A percentile compares a stretch with the other conserved stretches of the same genome.
Evolutionary conservation across 1,284 basidiomycete genomes (phyloP).

Genomic region (Pseudozyma thailandica): DNA sequence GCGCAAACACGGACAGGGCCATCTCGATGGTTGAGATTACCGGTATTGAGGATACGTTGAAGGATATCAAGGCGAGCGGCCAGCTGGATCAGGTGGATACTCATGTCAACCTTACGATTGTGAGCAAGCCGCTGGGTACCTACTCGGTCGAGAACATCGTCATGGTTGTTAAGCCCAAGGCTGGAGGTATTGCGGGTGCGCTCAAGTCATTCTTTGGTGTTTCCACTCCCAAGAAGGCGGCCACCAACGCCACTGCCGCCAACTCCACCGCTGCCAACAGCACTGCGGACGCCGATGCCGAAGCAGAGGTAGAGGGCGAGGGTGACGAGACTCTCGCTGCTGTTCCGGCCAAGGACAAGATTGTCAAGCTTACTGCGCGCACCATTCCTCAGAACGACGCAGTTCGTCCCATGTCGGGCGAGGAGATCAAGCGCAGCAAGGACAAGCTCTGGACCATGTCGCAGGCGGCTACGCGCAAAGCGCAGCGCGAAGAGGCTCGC

Average conservation of each 20-base stretch:
- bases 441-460: slow-evolving; percentile 72
- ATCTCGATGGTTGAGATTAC: slow-evolving; percentile 51
- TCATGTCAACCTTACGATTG: slow-evolving; percentile 58
- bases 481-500: slow-evolving; percentile 84
- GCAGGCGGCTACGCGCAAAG: slow-evolving; percentile 79
- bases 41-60: slow-evolving; percentile 55
- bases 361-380: slow-evolving; percentile 46
- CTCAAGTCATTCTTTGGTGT: slow-evolving; percentile 62
- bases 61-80: slow-evolving; percentile 49
- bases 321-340: slow-evolving; percentile 25
- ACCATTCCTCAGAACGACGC: slow-evolving; percentile 38
- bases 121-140: slow-evolving; percentile 56
- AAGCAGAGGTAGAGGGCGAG: slow-evolving; percentile 13
- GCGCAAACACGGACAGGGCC: slow-evolving; percentile 23
- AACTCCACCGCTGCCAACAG: slow-evolving; percentile 28
- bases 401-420: slow-evolving; percentile 51
- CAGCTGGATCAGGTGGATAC: slow-evolving; percentile 61
- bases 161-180: slow-evolving; percentile 61
- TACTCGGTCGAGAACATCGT: slow-evolving; percentile 53
- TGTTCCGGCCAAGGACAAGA: slow-evolving; percentile 47
- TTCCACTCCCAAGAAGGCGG: slow-evolving; percentile 33
- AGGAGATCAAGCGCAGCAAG: slow-evolving; percentile 55
- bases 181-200: slow-evolving; percentile 56
- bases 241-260: slow-evolving; percentile 25
- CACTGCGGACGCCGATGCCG: slow-evolving; percentile 7